These are phyloP conservation scores for Cryphonectria carpinicola DNA, from an alignment of 2,329 filamentous ascomycete genomes.

Conservation along the genomic window DNA sequence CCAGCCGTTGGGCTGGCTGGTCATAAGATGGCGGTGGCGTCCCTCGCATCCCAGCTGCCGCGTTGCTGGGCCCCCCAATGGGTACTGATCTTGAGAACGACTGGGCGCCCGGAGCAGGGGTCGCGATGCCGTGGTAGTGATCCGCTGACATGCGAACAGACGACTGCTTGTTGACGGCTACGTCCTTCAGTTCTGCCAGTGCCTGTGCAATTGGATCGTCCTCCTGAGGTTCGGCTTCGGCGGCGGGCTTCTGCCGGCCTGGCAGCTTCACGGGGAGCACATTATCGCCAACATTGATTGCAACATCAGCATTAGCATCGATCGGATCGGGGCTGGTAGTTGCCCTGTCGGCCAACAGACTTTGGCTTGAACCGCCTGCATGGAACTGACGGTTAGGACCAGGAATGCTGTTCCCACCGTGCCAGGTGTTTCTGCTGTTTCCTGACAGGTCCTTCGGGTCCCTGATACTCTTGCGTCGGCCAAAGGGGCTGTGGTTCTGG, in stretches of 20 bases:
- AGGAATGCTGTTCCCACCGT: conserved; percentile 33
- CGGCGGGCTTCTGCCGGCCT: conserved; percentile 59
- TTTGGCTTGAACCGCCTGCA: conserved; percentile 44
- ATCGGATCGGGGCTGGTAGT: conserved; percentile 78
- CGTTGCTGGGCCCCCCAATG: conserved; percentile 44
- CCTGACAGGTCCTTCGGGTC: conserved; percentile 69
- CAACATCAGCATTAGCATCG: conserved; percentile 89
- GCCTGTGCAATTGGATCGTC: conserved; percentile 93
- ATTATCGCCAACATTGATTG: conserved; percentile 93
- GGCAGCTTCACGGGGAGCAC: conserved; percentile 90
- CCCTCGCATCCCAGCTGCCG: conserved; percentile 65
- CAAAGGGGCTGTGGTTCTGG: conserved; percentile 87
- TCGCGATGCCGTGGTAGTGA: conserved; percentile 89
- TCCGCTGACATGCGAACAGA: conserved; percentile 90
- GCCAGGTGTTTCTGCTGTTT: conserved; percentile 64
- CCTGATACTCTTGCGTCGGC: conserved; percentile 83
- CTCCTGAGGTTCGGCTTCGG: conserved; percentile 52
- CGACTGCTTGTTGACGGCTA: conserved; percentile 75
- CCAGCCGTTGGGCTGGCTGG: conserved; percentile 75
- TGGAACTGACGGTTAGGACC: conserved; percentile 45
- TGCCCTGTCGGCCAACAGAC: conserved; percentile 44
- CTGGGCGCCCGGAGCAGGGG: conserved; percentile 66
- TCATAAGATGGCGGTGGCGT: conserved; percentile 91
- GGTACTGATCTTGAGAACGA: conserved; percentile 48
- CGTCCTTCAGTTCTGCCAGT: conserved; percentile 88